A percentile compares a stretch with the other conserved stretches of the same genome.
Conservation (phyloP, 768 basidiomycete genomes). For the Lanmaoa rubissima region DNA sequence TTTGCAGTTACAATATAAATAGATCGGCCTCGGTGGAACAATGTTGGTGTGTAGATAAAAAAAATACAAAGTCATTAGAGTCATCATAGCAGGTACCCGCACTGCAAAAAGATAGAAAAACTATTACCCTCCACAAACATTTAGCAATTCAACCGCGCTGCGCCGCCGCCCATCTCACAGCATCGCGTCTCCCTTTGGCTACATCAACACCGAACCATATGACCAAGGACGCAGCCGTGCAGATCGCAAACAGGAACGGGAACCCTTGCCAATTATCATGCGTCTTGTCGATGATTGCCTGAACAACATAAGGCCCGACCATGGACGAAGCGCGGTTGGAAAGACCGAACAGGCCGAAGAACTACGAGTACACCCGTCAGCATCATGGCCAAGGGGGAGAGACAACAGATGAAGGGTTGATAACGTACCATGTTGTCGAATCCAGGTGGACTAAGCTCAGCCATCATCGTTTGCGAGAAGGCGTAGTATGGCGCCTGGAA, state of each 20-base stretch:
- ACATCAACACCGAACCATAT: conserved; percentile 46
- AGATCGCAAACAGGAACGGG: conserved; percentile 78
- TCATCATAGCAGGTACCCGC: neutral
- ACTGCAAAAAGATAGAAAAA: neutral
- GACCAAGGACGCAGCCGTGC: conserved; percentile 58
- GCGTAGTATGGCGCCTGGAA: conserved; percentile 90
- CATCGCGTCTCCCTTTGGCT: conserved; percentile 33
- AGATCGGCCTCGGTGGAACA: no score
- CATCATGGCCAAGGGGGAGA: neutral
- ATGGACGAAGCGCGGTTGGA: conserved; percentile 85
- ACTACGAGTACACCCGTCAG: conserved; percentile 39
- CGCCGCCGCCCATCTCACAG: conserved; percentile 51
- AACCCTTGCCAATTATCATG: conserved; percentile 83
- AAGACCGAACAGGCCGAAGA: conserved; percentile 84
- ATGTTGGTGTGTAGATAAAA: no score
- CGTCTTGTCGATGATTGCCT: conserved; percentile 72
- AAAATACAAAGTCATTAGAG: no score
- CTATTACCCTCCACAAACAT: neutral
- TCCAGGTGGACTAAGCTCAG: conserved; percentile 82
- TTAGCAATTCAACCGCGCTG: conserved; percentile 16
- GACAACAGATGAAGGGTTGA: neutral
- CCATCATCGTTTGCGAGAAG: conserved; percentile 86
- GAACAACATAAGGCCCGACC: conserved; percentile 84
- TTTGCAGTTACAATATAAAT: no score
- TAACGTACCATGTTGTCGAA: conserved; percentile 72